Base-by-base conservation (phyloP, 768 basidiomycete genomes). In the Harrya chromipes region DNA sequence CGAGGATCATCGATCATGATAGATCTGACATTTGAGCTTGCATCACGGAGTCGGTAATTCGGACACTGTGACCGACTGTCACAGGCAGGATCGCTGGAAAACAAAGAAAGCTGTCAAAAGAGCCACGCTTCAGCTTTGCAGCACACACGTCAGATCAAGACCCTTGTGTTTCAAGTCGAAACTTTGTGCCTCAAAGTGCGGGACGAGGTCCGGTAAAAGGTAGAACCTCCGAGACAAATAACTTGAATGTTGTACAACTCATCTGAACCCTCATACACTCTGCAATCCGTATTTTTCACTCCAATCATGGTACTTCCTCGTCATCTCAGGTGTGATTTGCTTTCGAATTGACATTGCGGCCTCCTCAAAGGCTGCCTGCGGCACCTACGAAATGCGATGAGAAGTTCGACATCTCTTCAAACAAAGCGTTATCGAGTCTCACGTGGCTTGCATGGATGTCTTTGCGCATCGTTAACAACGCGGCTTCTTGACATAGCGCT, bases 401-500 rank as follows among this genome's bases (percentile, higher is more conserved):
- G 31, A 42, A 40, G 23, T 27, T n/a, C 17, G 1, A 24, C 21
- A 24, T 19, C 17, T 12, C 1, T 12, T 41, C 52, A 35, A 24
- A 46, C 13, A 16, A 27, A 27, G 27, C 27, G 34, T 35, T 7
- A 6, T 10, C 39, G 40, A 1, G 27, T 71, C 89, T 61, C 56
- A 95, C 95, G 59, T 74, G 77, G 39, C 82, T 76, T 3, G 91
- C 83, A 50, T 89, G 67, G 31, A 97, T 84, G 66, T 97, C 80
- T 46, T 81, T 76, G 56, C 89, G 84, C 97, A 99, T 98, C 0
- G 94, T 90, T 46, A 86, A 65, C 54, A 98, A 67, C 0, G 95
- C 97, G 4, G 97, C 97, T 68, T 99, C 95, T 70, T 98, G 97
- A 64, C 94, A 98, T 38, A 98, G 77, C 9, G 87, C 84, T 6